Base-by-base conservation (phyloP, 257 asterid species). In the Solanum okadae region DNA sequence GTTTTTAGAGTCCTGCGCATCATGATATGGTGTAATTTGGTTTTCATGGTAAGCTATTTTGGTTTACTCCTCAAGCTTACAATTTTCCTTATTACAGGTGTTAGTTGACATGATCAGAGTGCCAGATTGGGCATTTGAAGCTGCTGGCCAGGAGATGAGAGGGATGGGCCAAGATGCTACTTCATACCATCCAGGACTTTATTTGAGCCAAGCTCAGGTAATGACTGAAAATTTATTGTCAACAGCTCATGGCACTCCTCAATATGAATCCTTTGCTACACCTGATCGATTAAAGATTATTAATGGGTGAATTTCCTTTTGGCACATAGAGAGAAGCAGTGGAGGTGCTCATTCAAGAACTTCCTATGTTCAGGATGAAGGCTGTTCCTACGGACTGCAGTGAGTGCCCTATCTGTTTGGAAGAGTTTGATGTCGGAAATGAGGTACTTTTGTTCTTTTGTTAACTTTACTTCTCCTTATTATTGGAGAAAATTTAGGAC, bases 301-400 rank as follows among this genome's bases (percentile, higher is more conserved):
- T 35, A 85, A 67, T 46, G 25, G 63, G 18, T 85, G 38, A 67
- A 63, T 42, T 23, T 65, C 81, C 27, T 86, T 89, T 89, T 86
- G 78, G 70, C 71, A 37, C 87, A 89, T 94, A 96, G 98, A 93
- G 99, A 88, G 99, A 95, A 92, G 98, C 98, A 9, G 98, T 96
- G 77, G 99, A 95, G 90, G 99, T 98, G 73, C 96, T 96, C 11
- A 95, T 95, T 93, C 99, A 95, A 92, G 98, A 96, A 91, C 98
- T 96, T 82, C 98, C 99, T 5, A 95, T 94, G 92, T 95, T 96
- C 92, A 89, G 92, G 90, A 89, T 96, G 91, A 96, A 96, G 92
- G 98, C 98, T 1, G 99, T 96, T 87, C 99, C 99, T 49, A 92
- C 93, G 15, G 99, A 96, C 90, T 96, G 99, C 94, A 95, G 96